Evolutionary conservation across 768 basidiomycete genomes (phyloP), one percentile per base, ranked within the genome.

Genomic region (Termitomyces sp.): DNA sequence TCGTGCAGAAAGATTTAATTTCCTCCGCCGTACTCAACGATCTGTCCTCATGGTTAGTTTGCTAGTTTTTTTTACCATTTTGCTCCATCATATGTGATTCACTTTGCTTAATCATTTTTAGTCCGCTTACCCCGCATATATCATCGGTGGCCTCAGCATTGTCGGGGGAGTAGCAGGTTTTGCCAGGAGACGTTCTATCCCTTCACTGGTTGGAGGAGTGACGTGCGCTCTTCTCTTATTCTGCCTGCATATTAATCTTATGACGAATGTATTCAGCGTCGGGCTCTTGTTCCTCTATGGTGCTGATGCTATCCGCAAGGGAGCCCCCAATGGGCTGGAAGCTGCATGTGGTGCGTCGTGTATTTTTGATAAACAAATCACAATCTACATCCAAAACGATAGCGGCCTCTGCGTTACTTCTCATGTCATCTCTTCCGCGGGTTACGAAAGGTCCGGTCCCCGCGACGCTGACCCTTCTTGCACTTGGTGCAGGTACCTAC

Each of bases 111-210:
- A 23, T 23, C 23, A 52, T 50, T 28, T 35, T 12, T 63, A 90
- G 89, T 91, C 89, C 71, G 89, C 89, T 43, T 82, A 87, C 72
- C 90, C 91, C 64, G 87, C 90, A 49, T 87, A 84, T 70, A 71
- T 82, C 43, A 89, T 91, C 79, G 88, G 90, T 56, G 78, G 72
- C 54, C 73, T 93, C 60, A 92, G 90, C 68, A 73, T 91, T 61
- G 75, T 87, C 42, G 91, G 91, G 12, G 91, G 91, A 23, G 56
- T 89, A 42, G 83, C 85, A 43, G 91, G 89, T 31, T 91, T 82
- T 60, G 81, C 75, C 7, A 77, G 81, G 62, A 89, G 85, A 58
- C 81, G 85, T 23, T 93, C 90, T 33, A 74, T 93, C 31, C 92
- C 91, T 6, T 93, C 92, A 12, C 68, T 94, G 42, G 82, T 93